A percentile compares a stretch with the other conserved stretches of the same genome.
phyloP scores from a whole-genome alignment of 345 rosid genomes.

The Mercurialis annua region DNA sequence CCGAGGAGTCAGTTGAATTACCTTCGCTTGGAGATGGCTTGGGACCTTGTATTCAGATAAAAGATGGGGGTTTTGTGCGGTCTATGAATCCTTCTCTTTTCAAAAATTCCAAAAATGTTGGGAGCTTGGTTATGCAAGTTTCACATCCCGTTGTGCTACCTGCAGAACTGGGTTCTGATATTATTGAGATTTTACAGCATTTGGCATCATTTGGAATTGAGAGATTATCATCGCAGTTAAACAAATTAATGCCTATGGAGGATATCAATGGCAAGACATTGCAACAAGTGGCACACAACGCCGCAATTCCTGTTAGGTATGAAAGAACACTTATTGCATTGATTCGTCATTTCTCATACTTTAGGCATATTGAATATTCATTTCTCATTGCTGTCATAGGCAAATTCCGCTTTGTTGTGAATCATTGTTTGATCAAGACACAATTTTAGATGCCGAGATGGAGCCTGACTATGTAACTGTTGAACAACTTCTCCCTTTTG shows the following conservation, averaged over 20 bases:
- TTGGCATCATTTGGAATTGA: slow-evolving; percentile 49
- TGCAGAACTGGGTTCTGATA: slow-evolving; percentile 54
- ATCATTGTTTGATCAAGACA: slow-evolving; percentile 13
- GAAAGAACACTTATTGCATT: slow-evolving; percentile 9
- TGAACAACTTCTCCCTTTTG: slow-evolving; percentile 38
- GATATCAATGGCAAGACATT: slow-evolving; percentile 57
- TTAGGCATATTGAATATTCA: slow-evolving; percentile 2
- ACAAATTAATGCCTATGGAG: slow-evolving; percentile 62
- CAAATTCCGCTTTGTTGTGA: slow-evolving; percentile 9
- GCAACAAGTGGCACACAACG: slow-evolving; percentile 42
- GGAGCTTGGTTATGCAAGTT: slow-evolving; percentile 57
- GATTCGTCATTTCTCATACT: background rate
- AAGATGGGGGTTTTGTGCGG: slow-evolving; percentile 51
- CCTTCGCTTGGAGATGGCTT: slow-evolving; percentile 50
- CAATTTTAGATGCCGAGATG: slow-evolving; percentile 11
- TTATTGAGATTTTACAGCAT: slow-evolving; percentile 41
- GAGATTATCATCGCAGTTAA: slow-evolving; percentile 36
- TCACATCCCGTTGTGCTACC: slow-evolving; percentile 54
- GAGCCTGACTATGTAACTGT: slow-evolving; percentile 30
- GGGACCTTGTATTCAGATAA: slow-evolving; percentile 40
- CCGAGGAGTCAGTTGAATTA: slow-evolving; percentile 31
- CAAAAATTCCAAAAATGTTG: slow-evolving; percentile 41
- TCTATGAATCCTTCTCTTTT: slow-evolving; percentile 53
- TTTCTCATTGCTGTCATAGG: slow-evolving; percentile 29
- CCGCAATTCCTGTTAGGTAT: slow-evolving; percentile 34